phyloP scores from a whole-genome alignment of 352 stramenopile genomes.

The Phytopythium oedochilum region DNA sequence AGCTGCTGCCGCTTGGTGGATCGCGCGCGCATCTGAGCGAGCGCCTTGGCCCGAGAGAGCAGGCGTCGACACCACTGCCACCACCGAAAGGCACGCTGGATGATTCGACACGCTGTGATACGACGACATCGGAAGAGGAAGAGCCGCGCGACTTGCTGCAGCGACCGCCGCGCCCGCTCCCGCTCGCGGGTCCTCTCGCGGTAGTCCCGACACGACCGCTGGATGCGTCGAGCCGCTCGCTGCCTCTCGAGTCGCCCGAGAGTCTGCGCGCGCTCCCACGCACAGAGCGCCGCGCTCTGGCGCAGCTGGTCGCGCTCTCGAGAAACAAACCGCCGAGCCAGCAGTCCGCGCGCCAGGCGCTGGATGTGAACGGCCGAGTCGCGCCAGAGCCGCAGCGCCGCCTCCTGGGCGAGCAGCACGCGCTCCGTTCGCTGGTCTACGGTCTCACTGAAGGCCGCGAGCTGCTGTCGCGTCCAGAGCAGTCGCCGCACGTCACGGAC shows the following conservation, averaged over 20 bases:
- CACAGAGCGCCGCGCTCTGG: conserved; percentile 17
- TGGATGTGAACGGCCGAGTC: conserved; percentile 33
- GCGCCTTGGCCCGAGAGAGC: conserved; percentile 14
- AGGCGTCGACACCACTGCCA: conserved; percentile 28
- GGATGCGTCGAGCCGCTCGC: conserved; percentile 26
- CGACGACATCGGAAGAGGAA: conserved; percentile 34
- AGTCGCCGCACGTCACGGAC: conserved; percentile 18
- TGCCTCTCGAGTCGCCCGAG: conserved; percentile 13
- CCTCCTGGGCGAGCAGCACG: conserved; percentile 33
- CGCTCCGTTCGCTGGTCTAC: conserved; percentile 29
- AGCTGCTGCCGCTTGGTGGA: conserved; percentile 26
- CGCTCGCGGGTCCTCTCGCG: conserved; percentile 10
- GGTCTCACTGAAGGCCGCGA: conserved; percentile 28
- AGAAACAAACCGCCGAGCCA: conserved; percentile 24
- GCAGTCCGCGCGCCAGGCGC: conserved; percentile 27
- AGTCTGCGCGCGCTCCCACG: conserved; percentile 15
- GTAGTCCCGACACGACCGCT: conserved; percentile 28
- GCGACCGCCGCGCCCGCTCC: conserved; percentile 16
- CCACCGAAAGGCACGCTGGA: conserved; percentile 34
- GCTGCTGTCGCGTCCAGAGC: conserved; percentile 45
- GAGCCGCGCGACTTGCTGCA: conserved; percentile 23
- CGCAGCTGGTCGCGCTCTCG: conserved; percentile 17
- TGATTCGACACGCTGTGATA: conserved; percentile 11
- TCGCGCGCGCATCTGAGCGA: conserved; percentile 25
- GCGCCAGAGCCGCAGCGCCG: conserved; percentile 32